These are phyloP conservation scores for Hawksworthiomyces lignivorus DNA, from an alignment of 2,329 filamentous ascomycete species.

Conservation along the genomic window DNA sequence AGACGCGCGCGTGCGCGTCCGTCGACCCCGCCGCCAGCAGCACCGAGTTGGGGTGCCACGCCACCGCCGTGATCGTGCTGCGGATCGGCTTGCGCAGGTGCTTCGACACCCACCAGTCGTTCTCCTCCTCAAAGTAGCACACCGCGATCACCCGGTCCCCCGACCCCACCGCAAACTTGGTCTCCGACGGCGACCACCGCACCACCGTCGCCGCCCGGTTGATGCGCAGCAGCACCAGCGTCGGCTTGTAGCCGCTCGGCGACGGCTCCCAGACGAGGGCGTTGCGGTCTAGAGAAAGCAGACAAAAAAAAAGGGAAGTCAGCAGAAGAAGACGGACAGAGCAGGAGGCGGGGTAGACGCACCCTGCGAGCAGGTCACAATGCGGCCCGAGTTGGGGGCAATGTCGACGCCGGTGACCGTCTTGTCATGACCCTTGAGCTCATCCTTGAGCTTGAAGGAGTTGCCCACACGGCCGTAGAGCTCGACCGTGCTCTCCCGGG, in stretches of 20 bases:
- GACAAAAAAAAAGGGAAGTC: too few relatives aligned
- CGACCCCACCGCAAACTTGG: conserved; percentile 95
- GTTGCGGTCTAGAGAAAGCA: conserved; percentile 69
- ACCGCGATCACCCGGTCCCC: conserved; percentile 92
- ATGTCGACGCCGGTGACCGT: conserved; percentile 94
- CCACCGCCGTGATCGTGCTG: conserved; percentile 88
- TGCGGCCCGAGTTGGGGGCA: conserved; percentile 80
- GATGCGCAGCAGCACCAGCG: conserved; percentile 91
- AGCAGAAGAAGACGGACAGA: conserved; percentile 41
- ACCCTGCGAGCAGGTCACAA: conserved; percentile 97
- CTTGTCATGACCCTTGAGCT: conserved; percentile 95
- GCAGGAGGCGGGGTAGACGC: conserved; percentile 60
- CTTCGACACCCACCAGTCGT: conserved; percentile 99
- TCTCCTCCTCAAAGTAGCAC: conserved; percentile 98
- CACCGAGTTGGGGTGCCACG: conserved; percentile 97
- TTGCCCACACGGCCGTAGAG: conserved; percentile 69
- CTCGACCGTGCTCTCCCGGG: conserved; percentile 83
- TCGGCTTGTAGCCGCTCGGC: conserved; percentile 90
- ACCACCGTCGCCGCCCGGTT: conserved; percentile 95
- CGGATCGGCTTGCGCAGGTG: conserved; percentile 98
- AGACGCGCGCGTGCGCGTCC: conserved; percentile 89
- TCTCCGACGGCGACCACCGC: conserved; percentile 93
- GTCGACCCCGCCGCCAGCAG: conserved; percentile 92
- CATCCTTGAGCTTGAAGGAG: conserved; percentile 77
- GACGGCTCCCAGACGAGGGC: conserved; percentile 97